phyloP scores from a whole-genome alignment of 2,329 filamentous ascomycete genomes.

The Xylaria digitata region DNA sequence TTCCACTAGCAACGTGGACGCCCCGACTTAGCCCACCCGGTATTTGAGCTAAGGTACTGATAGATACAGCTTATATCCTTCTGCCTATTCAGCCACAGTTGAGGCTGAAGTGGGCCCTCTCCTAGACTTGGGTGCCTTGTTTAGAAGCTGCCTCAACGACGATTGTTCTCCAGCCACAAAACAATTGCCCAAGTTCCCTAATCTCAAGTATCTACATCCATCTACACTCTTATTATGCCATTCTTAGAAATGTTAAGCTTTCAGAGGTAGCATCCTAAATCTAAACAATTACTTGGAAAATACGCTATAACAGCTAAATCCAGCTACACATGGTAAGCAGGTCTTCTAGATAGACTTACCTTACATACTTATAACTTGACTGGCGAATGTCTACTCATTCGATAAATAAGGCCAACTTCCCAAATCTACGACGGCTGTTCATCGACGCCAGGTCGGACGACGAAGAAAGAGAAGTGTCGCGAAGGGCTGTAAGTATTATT shows the following conservation, averaged over 20 bases:
- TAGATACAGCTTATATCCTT: background rate
- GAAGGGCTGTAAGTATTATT: constrained; percentile 78
- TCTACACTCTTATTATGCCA: too few relatives aligned
- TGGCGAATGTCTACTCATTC: constrained; percentile 20
- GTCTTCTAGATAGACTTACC: background rate
- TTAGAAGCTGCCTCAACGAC: background rate
- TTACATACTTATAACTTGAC: background rate
- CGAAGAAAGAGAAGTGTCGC: constrained; percentile 93
- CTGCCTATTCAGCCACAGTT: constrained; percentile 28
- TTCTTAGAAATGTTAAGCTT: background rate
- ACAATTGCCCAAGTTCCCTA: background rate
- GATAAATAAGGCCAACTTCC: constrained; percentile 74
- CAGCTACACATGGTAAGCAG: constrained; percentile 27
- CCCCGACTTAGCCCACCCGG: constrained; percentile 3
- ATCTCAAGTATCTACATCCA: background rate
- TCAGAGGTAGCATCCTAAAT: background rate
- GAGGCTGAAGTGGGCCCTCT: constrained; percentile 18
- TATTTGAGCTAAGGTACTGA: background rate
- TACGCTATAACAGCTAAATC: background rate
- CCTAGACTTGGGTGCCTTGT: background rate
- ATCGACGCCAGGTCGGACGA: constrained; percentile 92
- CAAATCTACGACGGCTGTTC: constrained; percentile 95
- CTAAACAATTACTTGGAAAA: background rate
- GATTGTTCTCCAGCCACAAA: constrained; percentile 8
- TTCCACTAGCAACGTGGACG: constrained; percentile 29